Evolutionary conservation across 352 stramenopile species (phyloP).

Genomic region (Phytophthora ohioensis): DNA sequence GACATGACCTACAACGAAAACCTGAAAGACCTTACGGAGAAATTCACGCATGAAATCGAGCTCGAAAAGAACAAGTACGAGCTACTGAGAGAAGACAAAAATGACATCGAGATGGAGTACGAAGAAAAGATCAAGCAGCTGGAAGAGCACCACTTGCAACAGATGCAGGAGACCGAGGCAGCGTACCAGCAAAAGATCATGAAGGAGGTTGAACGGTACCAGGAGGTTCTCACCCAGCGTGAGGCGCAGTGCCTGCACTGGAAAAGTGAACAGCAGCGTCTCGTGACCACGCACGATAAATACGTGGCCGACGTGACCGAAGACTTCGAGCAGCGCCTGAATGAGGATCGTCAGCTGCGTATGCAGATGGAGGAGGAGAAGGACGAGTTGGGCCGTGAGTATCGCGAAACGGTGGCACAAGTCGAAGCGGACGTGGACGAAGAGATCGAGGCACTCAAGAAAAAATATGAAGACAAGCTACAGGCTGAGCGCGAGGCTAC

Average conservation of each 20-base stretch:
- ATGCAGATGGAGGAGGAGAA: constrained; percentile 91
- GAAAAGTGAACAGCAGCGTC: constrained; percentile 70
- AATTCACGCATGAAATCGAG: constrained; percentile 94
- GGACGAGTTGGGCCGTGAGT: constrained; percentile 79
- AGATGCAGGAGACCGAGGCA: constrained; percentile 92
- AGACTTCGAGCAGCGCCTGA: constrained; percentile 92
- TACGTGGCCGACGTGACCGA: constrained; percentile 92
- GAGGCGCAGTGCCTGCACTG: constrained; percentile 83
- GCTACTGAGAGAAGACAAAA: constrained; percentile 91
- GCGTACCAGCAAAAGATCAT: constrained; percentile 95
- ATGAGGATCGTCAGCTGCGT: constrained; percentile 82
- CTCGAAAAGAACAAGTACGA: constrained; percentile 94
- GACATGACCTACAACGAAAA: constrained; percentile 97
- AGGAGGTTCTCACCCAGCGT: constrained; percentile 86
- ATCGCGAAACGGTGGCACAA: constrained; percentile 74
- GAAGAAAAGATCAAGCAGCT: constrained; percentile 93
- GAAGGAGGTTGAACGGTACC: constrained; percentile 92
- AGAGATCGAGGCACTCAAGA: constrained; percentile 90
- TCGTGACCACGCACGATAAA: constrained; percentile 73
- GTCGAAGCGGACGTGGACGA: constrained; percentile 90
- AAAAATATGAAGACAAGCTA: constrained; percentile 90
- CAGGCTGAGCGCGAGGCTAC: constrained; percentile 88
- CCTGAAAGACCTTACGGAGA: constrained; percentile 94
- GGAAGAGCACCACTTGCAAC: constrained; percentile 91
- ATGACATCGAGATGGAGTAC: constrained; percentile 93